These are phyloP conservation scores for Termitomyces sp. DNA, from an alignment of 768 basidiomycete genomes.

Conservation along the genomic window DNA sequence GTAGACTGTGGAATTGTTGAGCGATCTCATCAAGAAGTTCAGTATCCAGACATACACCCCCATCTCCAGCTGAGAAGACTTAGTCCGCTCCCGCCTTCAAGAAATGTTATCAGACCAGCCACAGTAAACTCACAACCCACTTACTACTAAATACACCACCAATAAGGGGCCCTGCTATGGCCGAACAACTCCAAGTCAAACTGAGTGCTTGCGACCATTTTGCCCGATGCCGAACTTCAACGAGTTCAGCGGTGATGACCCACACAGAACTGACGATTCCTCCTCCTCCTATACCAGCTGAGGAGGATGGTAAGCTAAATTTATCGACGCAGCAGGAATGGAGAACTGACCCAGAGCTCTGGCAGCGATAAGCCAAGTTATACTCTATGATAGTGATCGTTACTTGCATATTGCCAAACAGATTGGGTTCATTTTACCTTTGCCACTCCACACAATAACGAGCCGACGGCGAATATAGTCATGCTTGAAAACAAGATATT, in stretches of 20 bases:
- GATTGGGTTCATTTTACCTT: constrained; percentile 36
- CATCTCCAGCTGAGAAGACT: constrained; percentile 67
- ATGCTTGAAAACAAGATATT: constrained; percentile 69
- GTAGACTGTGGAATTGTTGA: constrained; percentile 49
- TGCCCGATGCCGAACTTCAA: constrained; percentile 60
- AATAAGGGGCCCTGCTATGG: constrained; percentile 76
- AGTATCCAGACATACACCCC: constrained; percentile 60
- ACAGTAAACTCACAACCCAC: constrained; percentile 16
- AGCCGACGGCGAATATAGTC: constrained; percentile 68
- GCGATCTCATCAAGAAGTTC: constrained; percentile 10
- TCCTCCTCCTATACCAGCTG: constrained; percentile 80
- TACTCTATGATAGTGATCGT: constrained; percentile 30
- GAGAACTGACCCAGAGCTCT: constrained; percentile 38
- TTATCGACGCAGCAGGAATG: background rate
- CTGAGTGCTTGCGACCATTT: constrained; percentile 86
- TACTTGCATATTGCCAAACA: constrained; percentile 13
- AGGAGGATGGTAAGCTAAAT: background rate
- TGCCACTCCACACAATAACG: constrained; percentile 73
- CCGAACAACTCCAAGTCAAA: constrained; percentile 83
- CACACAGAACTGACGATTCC: constrained; percentile 84
- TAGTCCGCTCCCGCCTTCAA: constrained; percentile 24
- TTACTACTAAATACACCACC: constrained; percentile 78
- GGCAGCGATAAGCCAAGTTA: constrained; percentile 61
- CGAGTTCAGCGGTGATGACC: constrained; percentile 83
- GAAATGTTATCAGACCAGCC: constrained; percentile 11